Evolutionary conservation across 495 filamentous ascomycete genomes (phyloP), one percentile per base, ranked within the genome.

Genomic region (Diplogelasinospora grovesii): DNA sequence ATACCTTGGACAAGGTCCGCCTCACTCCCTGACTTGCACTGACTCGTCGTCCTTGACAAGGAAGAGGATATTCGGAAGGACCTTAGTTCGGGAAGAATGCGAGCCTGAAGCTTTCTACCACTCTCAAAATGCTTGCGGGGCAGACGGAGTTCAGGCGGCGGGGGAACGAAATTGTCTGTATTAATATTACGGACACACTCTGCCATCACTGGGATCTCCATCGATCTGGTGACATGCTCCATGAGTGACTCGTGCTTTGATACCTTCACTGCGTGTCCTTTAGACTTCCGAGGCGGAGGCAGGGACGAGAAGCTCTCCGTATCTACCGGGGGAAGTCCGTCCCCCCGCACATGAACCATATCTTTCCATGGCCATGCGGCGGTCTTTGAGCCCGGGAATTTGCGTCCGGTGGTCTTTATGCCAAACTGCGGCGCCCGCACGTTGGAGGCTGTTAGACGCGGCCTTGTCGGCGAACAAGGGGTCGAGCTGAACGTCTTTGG

Each of bases 291-390:
- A 9, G 33, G 32, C 8, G 37, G 36, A 11, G 50, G 30, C n/a
- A 31, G 30, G 5, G 31, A 22, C 1, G 28, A 4, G 1, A 26
- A 22, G 3, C 34, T 13, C 5, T 24, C 19, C 4, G 19, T 13
- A n/a, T 14, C 30, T 0, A 32, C 29, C 5, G 50, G 22, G 1
- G 53, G 23, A n/a, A 26, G 21, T 0, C 46, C 47, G 6, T 60
- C 41, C 4, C 64, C 73, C 13, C 74, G 70, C 19, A 84, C 53
- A 54, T 90, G 83, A 5, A 69, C 51, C 49, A 82, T 72, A 16
- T 66, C 82, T 52, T 63, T 66, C 36, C 78, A 78, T 21, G 86
- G 86, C 86, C 86, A 92, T 28, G 80, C 64, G 10, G 83, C 71
- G 22, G 80, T 63, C 25, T 74, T 50, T 20, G 77, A 66, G 7